Percentiles rank a stretch among this genome's conserved stretches.
Evolutionary conservation across 371 early-diverging fungal species (phyloP).

Genomic region (Parasitella parasitica): DNA sequence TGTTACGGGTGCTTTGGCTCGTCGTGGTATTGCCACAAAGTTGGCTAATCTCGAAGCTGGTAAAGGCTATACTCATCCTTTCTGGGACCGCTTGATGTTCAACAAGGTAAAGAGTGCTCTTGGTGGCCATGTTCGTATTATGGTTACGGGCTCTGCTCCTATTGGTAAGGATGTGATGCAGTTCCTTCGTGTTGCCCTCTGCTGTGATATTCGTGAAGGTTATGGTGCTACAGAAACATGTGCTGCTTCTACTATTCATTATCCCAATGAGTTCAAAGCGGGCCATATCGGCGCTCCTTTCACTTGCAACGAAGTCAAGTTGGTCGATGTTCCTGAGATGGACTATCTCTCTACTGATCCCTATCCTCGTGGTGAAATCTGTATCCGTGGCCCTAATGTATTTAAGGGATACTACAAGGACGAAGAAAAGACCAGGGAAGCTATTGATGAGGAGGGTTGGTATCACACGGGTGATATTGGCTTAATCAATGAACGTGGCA

Average conservation of each 20-base stretch:
- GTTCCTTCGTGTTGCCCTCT: slow-evolving; percentile 87
- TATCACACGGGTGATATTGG: slow-evolving; percentile 91
- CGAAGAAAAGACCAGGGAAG: slow-evolving; percentile 77
- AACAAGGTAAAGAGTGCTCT: slow-evolving; percentile 76
- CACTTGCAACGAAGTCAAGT: slow-evolving; percentile 72
- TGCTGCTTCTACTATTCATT: slow-evolving; percentile 61
- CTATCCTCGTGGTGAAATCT: slow-evolving; percentile 88
- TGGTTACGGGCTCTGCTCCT: slow-evolving; percentile 92
- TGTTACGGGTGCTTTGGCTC: slow-evolving; percentile 63
- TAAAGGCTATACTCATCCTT: slow-evolving; percentile 62
- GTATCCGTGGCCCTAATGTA: slow-evolving; percentile 80
- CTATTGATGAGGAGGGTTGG: slow-evolving; percentile 89
- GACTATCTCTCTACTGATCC: slow-evolving; percentile 81
- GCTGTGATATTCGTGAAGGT: slow-evolving; percentile 68
- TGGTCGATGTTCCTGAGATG: slow-evolving; percentile 91
- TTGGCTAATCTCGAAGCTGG: slow-evolving; percentile 61
- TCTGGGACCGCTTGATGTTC: slow-evolving; percentile 94
- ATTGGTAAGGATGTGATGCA: slow-evolving; percentile 79
- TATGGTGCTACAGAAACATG: slow-evolving; percentile 92
- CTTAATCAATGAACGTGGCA: slow-evolving; percentile 68
- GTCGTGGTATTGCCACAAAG: slow-evolving; percentile 52
- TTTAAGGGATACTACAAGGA: slow-evolving; percentile 87
- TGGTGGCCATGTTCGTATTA: slow-evolving; percentile 85
- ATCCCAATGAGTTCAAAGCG: slow-evolving; percentile 46
- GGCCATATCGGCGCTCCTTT: slow-evolving; percentile 80